Evolutionary conservation across 768 basidiomycete species (phyloP).

Genomic region (Peribolospora kevripleyi): DNA sequence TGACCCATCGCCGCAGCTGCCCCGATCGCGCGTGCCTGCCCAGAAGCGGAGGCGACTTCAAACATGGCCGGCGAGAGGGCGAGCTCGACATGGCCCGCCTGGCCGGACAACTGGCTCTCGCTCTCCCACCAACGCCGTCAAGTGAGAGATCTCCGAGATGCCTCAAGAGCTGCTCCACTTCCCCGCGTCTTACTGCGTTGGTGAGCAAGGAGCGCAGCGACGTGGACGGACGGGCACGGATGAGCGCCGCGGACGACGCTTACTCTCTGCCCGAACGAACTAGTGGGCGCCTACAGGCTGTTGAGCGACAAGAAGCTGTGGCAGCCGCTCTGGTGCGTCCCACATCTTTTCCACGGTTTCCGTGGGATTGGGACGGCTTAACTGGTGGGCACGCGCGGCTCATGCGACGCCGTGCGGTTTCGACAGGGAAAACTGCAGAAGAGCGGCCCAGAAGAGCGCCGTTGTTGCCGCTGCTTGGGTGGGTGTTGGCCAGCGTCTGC

Average conservation of each 20-base stretch:
- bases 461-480: not conserved
- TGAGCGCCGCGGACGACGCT: not conserved
- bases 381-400: not conserved
- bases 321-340: constrained; percentile 7
- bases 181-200: no score
- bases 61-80: no score
- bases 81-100: no score
- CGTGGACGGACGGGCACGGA: no score
- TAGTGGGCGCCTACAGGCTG: constrained; percentile 11
- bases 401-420: not conserved
- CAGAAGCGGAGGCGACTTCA: no score
- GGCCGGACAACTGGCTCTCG: no score
- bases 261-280: not conserved
- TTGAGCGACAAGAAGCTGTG: constrained; percentile 2
- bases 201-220: no score
- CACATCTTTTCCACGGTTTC: not conserved
- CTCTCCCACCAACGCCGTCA: no score
- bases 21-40: no score
- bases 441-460: not conserved
- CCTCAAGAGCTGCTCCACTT: no score
- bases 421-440: not conserved
- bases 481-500: not conserved
- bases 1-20: no score
- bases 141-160: no score
- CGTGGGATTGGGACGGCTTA: not conserved